Conservation (phyloP, 257 asterid genomes). For the Leonotis leonurus region DNA sequence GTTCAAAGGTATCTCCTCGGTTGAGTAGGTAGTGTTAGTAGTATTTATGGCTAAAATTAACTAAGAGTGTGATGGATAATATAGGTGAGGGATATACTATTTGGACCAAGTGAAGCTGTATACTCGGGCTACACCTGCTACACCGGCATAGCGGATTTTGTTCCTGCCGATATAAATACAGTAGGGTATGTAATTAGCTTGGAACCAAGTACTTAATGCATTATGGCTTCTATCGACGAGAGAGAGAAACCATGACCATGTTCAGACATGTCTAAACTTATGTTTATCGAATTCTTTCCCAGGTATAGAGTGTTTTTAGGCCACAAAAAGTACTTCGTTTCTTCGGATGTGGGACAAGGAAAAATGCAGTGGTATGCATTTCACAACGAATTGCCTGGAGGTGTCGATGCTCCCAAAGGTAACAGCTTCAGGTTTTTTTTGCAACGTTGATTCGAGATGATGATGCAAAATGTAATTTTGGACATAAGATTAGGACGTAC, state of each 20-base stretch:
- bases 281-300: not conserved
- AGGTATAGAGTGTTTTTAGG: slow-evolving; percentile 96
- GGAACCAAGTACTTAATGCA: not conserved
- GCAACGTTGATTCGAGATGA: not conserved
- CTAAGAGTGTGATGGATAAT: not conserved
- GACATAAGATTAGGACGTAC: not conserved
- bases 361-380: slow-evolving; percentile 99
- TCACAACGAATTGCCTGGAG: slow-evolving; percentile 76
- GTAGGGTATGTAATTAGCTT: slow-evolving; percentile 56
- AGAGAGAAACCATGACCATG: not conserved
- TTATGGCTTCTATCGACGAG: not conserved
- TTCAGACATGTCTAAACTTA: not conserved
- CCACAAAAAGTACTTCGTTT: slow-evolving; percentile 91
- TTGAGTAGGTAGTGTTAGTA: not conserved
- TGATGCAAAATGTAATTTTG: no score
- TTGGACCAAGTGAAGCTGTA: slow-evolving; percentile 57
- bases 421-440: not conserved
- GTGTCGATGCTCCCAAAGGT: slow-evolving; percentile 56
- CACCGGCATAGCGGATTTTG: slow-evolving; percentile 90
- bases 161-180: slow-evolving; percentile 85
- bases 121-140: slow-evolving; percentile 95
- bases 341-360: slow-evolving; percentile 96
- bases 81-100: slow-evolving; percentile 69
- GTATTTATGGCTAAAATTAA: not conserved
- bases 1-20: slow-evolving; percentile 64